Evolutionary conservation across 441 rosid species (phyloP).

Genomic region (Bruguiera hainesii): DNA sequence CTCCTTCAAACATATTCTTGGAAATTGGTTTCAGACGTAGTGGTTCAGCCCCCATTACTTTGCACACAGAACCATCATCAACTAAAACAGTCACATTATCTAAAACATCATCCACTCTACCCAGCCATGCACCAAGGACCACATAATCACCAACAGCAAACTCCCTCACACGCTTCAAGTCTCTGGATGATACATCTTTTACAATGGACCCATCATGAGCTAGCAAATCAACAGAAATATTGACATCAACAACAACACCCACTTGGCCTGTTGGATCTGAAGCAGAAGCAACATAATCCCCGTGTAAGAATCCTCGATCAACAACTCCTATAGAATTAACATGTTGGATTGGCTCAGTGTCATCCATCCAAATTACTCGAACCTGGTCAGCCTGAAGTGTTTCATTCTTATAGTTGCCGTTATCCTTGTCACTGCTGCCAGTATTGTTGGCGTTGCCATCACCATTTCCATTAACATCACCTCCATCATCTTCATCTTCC

Average conservation of each 20-base stretch:
- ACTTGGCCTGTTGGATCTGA: constrained; percentile 85
- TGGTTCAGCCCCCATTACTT: constrained; percentile 80
- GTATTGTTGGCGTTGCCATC: constrained; percentile 35
- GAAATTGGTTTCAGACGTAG: constrained; percentile 61
- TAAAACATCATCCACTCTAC: constrained; percentile 87
- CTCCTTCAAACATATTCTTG: constrained; percentile 77
- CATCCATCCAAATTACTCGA: constrained; percentile 87
- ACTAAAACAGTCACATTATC: constrained; percentile 90
- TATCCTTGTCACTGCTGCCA: constrained; percentile 29
- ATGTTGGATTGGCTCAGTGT: constrained; percentile 67
- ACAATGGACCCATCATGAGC: constrained; percentile 62
- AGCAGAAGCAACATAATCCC: constrained; percentile 86
- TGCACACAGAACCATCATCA: constrained; percentile 95
- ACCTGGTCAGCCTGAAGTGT: constrained; percentile 69
- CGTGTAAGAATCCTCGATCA: constrained; percentile 92
- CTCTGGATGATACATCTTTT: constrained; percentile 62
- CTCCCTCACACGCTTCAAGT: constrained; percentile 81
- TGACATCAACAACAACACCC: constrained; percentile 81
- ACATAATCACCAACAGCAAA: constrained; percentile 85
- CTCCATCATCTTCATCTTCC: constrained; percentile 34
- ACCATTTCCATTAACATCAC: constrained; percentile 30
- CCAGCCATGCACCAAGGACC: constrained; percentile 91
- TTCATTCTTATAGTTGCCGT: constrained; percentile 42
- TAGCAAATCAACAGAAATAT: constrained; percentile 65
- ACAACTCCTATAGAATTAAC: constrained; percentile 55